Evolutionary conservation across 306 rosid species (phyloP).

Genomic region (Trichosanthes truncata): DNA sequence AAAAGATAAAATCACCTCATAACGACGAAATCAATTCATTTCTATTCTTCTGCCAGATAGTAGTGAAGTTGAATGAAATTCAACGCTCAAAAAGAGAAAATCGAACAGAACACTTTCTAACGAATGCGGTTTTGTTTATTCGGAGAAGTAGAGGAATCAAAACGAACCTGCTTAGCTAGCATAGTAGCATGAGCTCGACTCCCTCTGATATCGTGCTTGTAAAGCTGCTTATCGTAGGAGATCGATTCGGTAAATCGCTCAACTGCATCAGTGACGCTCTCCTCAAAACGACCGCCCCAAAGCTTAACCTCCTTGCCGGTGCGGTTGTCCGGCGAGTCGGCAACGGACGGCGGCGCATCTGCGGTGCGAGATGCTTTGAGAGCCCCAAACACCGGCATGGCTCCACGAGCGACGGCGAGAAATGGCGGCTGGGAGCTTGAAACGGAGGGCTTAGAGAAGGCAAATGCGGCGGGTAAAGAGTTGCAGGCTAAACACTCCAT

Average conservation of each 20-base stretch:
- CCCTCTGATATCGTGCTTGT: conserved; percentile 81
- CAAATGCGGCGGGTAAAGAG: conserved; percentile 1
- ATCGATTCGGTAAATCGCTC: conserved; percentile 94
- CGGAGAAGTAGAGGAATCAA: background rate
- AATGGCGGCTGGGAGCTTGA: conserved; percentile 22
- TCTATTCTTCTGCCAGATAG: background rate
- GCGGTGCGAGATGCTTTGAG: background rate
- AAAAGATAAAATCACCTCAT: background rate
- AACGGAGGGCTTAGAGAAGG: background rate
- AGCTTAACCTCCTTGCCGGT: conserved; percentile 66
- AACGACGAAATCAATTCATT: background rate
- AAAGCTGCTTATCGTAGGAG: conserved; percentile 68
- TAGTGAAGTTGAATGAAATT: conserved; percentile 2
- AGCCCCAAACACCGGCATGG: background rate
- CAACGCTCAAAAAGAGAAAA: background rate
- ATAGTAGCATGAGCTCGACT: conserved; percentile 87
- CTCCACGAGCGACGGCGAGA: conserved; percentile 16
- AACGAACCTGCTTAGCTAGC: conserved; percentile 76
- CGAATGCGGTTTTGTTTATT: background rate
- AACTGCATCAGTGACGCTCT: conserved; percentile 71
- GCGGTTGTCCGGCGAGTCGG: background rate
- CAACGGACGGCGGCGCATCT: background rate
- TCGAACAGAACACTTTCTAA: background rate
- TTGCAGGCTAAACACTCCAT: background rate
- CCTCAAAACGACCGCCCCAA: conserved; percentile 97